A percentile compares a stretch with the other conserved stretches of the same genome.
phyloP scores from a whole-genome alignment of 768 basidiomycete genomes.

The Scleroderma bovista region DNA sequence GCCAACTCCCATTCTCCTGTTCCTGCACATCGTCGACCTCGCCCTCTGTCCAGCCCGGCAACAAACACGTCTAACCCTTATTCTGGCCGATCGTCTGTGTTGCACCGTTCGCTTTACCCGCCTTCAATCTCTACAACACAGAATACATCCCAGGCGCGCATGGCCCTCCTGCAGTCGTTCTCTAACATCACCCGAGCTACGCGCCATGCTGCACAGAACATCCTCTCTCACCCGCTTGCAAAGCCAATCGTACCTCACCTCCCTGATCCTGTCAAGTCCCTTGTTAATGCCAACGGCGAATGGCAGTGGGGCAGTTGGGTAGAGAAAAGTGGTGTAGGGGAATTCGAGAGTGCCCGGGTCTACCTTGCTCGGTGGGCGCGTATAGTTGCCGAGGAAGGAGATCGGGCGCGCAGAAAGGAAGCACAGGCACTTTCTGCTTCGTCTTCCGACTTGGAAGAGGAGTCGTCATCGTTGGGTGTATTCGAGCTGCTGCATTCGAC shows the following conservation, averaged over 20 bases:
- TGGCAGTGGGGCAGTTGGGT: slow-evolving; percentile 94
- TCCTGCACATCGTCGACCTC: slow-evolving; percentile 75
- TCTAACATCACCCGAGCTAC: slow-evolving; percentile 92
- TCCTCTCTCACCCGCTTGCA: slow-evolving; percentile 91
- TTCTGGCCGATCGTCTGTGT: slow-evolving; percentile 64
- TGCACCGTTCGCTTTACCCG: slow-evolving; percentile 67
- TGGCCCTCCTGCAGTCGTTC: slow-evolving; percentile 87
- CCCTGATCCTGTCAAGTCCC: slow-evolving; percentile 86
- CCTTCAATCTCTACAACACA: slow-evolving; percentile 48
- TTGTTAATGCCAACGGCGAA: slow-evolving; percentile 87
- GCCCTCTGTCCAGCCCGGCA: slow-evolving; percentile 46
- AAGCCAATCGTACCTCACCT: slow-evolving; percentile 95
- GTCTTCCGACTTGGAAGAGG: slow-evolving; percentile 46
- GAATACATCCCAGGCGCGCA: slow-evolving; percentile 65
- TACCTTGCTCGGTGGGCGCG: slow-evolving; percentile 97
- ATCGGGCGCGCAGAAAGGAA: slow-evolving; percentile 79
- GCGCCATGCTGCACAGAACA: slow-evolving; percentile 89
- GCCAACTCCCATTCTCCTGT: slow-evolving; percentile 75
- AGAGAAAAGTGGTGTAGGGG: slow-evolving; percentile 87
- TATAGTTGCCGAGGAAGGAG: slow-evolving; percentile 96
- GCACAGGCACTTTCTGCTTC: slow-evolving; percentile 56
- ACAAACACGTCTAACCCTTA: slow-evolving; percentile 44
- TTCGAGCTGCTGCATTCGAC: slow-evolving; percentile 83
- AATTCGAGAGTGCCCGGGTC: slow-evolving; percentile 93
- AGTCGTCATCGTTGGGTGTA: slow-evolving; percentile 72